Percentiles rank a stretch among this genome's conserved stretches.
phyloP scores from a whole-genome alignment of 148 eudicot genomes.

The Rhododendron williamsianum region DNA sequence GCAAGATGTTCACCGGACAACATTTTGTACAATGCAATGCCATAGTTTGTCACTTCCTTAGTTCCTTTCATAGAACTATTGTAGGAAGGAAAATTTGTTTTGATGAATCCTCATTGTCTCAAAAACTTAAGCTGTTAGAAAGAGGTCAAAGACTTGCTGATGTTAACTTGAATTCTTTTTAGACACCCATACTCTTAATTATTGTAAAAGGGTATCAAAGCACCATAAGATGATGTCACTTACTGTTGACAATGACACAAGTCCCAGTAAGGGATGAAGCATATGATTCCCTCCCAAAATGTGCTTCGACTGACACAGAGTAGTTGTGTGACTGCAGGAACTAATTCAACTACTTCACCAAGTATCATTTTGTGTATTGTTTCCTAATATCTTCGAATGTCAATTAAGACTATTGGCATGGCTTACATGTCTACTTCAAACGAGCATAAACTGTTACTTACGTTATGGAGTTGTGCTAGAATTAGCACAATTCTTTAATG shows the following conservation, averaged over 20 bases:
- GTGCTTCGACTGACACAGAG: not conserved
- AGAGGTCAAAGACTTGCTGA: not conserved
- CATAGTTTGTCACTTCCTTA: not conserved
- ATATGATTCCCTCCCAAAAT: not conserved
- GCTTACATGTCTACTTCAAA: not conserved
- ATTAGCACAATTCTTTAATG: not conserved
- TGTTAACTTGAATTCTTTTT: not conserved
- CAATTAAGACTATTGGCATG: not conserved
- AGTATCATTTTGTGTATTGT: not conserved
- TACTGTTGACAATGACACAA: not conserved
- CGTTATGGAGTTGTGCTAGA: not conserved
- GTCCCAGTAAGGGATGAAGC: not conserved
- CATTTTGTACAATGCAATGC: not conserved
- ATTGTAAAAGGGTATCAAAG: not conserved
- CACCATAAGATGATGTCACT: not conserved
- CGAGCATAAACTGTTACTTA: not conserved
- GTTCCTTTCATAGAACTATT: not conserved
- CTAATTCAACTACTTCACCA: not conserved
- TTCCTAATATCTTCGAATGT: not conserved
- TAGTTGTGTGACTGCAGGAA: not conserved
- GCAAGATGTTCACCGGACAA: not conserved
- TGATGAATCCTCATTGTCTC: not conserved
- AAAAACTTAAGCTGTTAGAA: not conserved
- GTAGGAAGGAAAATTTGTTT: not conserved
- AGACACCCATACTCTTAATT: not conserved